Conservation (phyloP, 2,329 filamentous ascomycete genomes). For the Achaetomium macrosporum region DNA sequence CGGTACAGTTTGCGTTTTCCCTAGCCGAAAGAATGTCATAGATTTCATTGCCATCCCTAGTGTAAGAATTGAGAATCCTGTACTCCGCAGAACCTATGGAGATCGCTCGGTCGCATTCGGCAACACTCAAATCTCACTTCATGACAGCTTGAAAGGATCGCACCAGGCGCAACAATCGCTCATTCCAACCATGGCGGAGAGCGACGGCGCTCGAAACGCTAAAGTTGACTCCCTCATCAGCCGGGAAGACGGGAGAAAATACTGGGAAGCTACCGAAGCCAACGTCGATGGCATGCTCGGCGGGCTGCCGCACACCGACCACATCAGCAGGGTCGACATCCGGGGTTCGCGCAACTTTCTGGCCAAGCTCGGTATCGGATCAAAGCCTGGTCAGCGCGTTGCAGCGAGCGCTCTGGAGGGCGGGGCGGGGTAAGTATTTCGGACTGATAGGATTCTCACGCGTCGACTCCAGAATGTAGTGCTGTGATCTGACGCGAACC, state of each 20-base stretch:
- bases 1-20: too few relatives aligned
- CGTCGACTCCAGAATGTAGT: neutral
- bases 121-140: too few relatives aligned
- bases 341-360: slow-evolving; percentile 66
- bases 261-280: slow-evolving; percentile 43
- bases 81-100: too few relatives aligned
- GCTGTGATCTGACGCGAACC: neutral
- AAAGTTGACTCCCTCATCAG: slow-evolving; percentile 10
- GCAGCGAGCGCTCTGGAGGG: slow-evolving; percentile 31
- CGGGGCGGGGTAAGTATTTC: slow-evolving; percentile 35
- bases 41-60: too few relatives aligned
- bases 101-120: too few relatives aligned
- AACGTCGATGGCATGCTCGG: slow-evolving; percentile 71
- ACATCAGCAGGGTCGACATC: slow-evolving; percentile 65
- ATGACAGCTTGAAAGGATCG: too few relatives aligned
- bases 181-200: neutral
- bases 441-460: neutral
- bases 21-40: too few relatives aligned
- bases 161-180: too few relatives aligned
- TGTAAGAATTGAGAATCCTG: too few relatives aligned
- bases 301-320: slow-evolving; percentile 58
- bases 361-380: slow-evolving; percentile 55
- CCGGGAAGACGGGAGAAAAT: slow-evolving; percentile 25
- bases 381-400: slow-evolving; percentile 19
- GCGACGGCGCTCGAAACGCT: neutral